phyloP scores from a whole-genome alignment of 805 yeast genomes.

The Saccharomycopsis microspora region DNA sequence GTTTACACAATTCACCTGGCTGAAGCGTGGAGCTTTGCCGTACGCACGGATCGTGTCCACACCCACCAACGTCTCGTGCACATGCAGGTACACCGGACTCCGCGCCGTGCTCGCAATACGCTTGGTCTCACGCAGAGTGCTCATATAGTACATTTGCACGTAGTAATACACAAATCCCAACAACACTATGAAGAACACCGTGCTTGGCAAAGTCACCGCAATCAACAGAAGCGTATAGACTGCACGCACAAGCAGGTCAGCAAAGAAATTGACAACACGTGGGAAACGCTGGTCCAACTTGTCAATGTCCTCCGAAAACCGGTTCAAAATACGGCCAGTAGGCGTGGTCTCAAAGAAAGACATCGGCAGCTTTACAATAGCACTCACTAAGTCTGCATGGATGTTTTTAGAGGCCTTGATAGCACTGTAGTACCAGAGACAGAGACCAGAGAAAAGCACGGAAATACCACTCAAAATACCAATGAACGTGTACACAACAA shows the following conservation, averaged over 20 bases:
- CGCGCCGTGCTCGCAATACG: slow-evolving; percentile 57
- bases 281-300: slow-evolving; percentile 47
- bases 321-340: slow-evolving; percentile 69
- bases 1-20: slow-evolving; percentile 38
- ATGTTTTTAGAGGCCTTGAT: slow-evolving; percentile 43
- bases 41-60: slow-evolving; percentile 71
- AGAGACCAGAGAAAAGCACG: slow-evolving; percentile 28
- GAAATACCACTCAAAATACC: slow-evolving; percentile 43
- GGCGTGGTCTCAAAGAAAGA: slow-evolving; percentile 78
- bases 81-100: slow-evolving; percentile 71
- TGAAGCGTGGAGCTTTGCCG: slow-evolving; percentile 53
- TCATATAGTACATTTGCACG: slow-evolving; percentile 60
- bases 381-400: slow-evolving; percentile 46
- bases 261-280: slow-evolving; percentile 29
- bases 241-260: slow-evolving; percentile 27
- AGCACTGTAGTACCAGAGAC: slow-evolving; percentile 42
- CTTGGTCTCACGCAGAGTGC: slow-evolving; percentile 68
- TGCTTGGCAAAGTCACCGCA: slow-evolving; percentile 42
- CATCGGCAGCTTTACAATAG: slow-evolving; percentile 67
- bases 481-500: slow-evolving; percentile 42
- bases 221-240: slow-evolving; percentile 40
- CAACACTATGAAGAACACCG: slow-evolving; percentile 33
- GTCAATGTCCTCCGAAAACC: slow-evolving; percentile 59
- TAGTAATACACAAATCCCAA: slow-evolving; percentile 50
- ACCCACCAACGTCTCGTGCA: slow-evolving; percentile 75